Evolutionary conservation across 805 yeast genomes (phyloP), one percentile per base, ranked within the genome.

Genomic region (Metschnikowia cubensis): DNA sequence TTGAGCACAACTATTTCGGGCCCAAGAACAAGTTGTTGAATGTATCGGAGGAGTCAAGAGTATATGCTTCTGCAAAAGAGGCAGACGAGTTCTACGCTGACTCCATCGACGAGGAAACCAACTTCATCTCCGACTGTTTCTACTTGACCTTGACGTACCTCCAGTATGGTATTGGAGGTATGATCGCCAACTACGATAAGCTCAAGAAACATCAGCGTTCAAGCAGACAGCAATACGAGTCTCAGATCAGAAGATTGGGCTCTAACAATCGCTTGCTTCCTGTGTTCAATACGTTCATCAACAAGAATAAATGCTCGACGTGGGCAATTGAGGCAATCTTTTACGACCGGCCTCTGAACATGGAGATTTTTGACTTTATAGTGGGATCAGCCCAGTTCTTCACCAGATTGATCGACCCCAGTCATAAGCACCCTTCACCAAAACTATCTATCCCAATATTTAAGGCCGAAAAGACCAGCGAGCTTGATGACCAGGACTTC

Each of bases 121-220:
- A 94, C 60, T 94, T 94, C 64, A 89, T 94, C n/a, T 83, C 96
- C 7, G 94, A 92, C 57, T 85, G 96, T 60, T 94, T 90, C 66
- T 94, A 77, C 61, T 65, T 94, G 49, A 82, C 91, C 5, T 73
- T 86, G 46, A 83, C 96, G 0, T 90, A 85, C 64, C 67, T 89
- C 44, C 91, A 92, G 57, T 94, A 87, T 68, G 99, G 98, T 39
- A 71, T 89, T 38, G 96, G 96, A 21, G 98, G 97, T 45, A 69
- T 86, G 0, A 68, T 79, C 50, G 75, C 81, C 41, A 65, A 64
- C 42, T 80, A 82, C 52, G 82, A 80, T 40, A 80, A 84, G 51
- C 60, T 84, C 32, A 74, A 74, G 53, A 72, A 74, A 31, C 71
- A 75, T 51, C 81, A 81, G 53, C 57, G 74, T 33, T 71, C 77